Percentiles rank a stretch among this genome's conserved stretches.
Evolutionary conservation across 2,329 filamentous ascomycete genomes (phyloP).

Genomic region (Leptosphaerulina australis): DNA sequence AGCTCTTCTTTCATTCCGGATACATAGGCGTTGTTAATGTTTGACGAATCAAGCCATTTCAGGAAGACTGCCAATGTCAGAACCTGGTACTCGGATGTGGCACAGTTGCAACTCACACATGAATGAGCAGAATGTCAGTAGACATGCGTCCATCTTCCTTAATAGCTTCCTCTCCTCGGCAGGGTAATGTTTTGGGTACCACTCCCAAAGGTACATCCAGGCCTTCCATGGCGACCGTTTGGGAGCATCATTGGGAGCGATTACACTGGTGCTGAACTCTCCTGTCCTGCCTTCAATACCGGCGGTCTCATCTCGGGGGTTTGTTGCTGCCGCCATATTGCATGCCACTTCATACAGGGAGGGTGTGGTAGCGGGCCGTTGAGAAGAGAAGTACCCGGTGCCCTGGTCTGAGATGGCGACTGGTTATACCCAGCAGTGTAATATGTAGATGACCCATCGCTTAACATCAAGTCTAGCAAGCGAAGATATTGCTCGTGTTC

Average conservation of each 20-base stretch:
- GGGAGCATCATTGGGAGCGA: conserved; percentile 44
- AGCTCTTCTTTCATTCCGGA: conserved; percentile 45
- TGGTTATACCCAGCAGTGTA: conserved; percentile 22
- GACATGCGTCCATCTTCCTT: conserved; percentile 46
- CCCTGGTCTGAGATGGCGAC: conserved; percentile 9
- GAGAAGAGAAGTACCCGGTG: conserved; percentile 5
- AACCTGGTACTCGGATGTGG: background rate
- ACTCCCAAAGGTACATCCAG: conserved; percentile 49
- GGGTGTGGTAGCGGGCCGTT: conserved; percentile 8
- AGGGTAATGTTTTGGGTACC: conserved; percentile 47
- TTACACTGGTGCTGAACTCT: conserved; percentile 35
- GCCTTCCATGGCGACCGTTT: conserved; percentile 48
- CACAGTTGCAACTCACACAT: conserved; percentile 41
- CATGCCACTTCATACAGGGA: conserved; percentile 5
- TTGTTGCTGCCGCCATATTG: conserved; percentile 25
- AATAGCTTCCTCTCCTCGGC: conserved; percentile 43
- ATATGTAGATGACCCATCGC: conserved; percentile 30
- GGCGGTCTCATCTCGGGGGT: conserved; percentile 30
- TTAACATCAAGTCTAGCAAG: conserved; percentile 22
- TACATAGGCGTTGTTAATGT: conserved; percentile 55
- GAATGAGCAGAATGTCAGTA: conserved; percentile 46
- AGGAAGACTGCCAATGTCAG: conserved; percentile 41
- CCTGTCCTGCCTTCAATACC: conserved; percentile 28
- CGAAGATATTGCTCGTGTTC: conserved; percentile 15
- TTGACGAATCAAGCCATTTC: conserved; percentile 48